Evolutionary conservation across 331 rosid species (phyloP).

Genomic region (Malus hybrid): DNA sequence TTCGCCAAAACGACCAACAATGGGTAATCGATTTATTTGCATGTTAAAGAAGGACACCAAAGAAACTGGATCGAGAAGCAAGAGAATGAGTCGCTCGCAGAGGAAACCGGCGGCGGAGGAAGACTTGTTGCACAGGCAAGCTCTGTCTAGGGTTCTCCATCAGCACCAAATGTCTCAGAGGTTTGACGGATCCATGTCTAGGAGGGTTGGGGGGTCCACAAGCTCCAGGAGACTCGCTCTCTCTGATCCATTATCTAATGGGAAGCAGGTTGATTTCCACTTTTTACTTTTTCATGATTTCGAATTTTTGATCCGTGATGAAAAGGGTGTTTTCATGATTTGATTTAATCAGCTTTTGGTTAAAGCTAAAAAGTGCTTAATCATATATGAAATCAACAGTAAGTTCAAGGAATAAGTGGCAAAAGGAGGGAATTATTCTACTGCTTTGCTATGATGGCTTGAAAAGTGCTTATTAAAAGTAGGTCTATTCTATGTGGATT

Average conservation of each 20-base stretch:
- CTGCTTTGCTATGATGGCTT: neutral
- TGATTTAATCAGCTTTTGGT: constrained; percentile 19
- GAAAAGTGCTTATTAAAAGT: constrained; percentile 36
- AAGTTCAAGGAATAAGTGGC: neutral
- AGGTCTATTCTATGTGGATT: neutral
- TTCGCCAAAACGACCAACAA: constrained; percentile 6
- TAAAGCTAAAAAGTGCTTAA: constrained; percentile 19
- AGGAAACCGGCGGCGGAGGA: constrained; percentile 80
- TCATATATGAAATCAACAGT: constrained; percentile 8
- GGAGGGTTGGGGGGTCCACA: constrained; percentile 85
- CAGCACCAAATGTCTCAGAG: constrained; percentile 94
- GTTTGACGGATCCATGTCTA: constrained; percentile 91
- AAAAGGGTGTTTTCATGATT: constrained; percentile 24
- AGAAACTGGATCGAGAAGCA: constrained; percentile 84
- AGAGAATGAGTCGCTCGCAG: constrained; percentile 82
- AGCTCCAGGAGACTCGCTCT: constrained; percentile 59
- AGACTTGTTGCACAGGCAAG: constrained; percentile 81
- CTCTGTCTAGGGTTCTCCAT: constrained; percentile 83
- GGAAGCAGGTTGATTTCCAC: constrained; percentile 46
- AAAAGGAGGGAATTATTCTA: neutral
- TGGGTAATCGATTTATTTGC: constrained; percentile 90
- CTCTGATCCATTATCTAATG: constrained; percentile 48
- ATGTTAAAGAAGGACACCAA: constrained; percentile 69
- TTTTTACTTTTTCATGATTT: constrained; percentile 5
- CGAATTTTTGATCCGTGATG: constrained; percentile 19